A percentile compares a stretch with the other conserved stretches of the same genome.
Evolutionary conservation across 2,329 filamentous ascomycete genomes (phyloP).

Genomic region (Lachnellula occidentalis): DNA sequence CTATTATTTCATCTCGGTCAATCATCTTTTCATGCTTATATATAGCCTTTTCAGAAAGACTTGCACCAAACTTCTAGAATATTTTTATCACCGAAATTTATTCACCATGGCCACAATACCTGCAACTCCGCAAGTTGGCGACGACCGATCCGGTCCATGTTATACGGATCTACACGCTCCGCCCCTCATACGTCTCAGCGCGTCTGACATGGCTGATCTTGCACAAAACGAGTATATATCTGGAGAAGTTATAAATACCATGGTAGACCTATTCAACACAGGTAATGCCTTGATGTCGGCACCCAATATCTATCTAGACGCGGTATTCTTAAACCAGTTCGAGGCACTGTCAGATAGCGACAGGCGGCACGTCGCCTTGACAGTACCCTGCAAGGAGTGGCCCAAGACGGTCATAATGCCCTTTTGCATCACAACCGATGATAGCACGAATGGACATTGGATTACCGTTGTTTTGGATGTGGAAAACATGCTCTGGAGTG

Average conservation of each 20-base stretch:
- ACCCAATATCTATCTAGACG: background rate
- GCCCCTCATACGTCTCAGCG: background rate
- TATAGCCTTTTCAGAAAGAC: no score
- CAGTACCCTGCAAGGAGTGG: background rate
- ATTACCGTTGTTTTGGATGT: background rate
- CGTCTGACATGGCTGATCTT: background rate
- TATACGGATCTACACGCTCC: background rate
- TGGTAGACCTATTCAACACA: background rate
- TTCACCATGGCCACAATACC: no score
- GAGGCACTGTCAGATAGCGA: background rate
- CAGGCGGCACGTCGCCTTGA: background rate
- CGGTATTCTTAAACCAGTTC: background rate
- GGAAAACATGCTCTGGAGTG: background rate
- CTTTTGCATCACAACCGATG: background rate
- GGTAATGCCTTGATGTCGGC: background rate
- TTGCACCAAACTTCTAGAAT: no score
- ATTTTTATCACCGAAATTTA: no score
- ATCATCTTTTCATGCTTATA: no score
- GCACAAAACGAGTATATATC: background rate
- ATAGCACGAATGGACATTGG: background rate
- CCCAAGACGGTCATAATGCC: background rate
- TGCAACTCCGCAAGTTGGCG: no score
- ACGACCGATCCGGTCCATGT: no score
- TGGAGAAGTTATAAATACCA: background rate
- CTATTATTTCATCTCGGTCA: no score